A percentile compares a stretch with the other conserved stretches of the same genome.
Conservation (phyloP, 139 green algal species). For the Choricystis sp. region DNA sequence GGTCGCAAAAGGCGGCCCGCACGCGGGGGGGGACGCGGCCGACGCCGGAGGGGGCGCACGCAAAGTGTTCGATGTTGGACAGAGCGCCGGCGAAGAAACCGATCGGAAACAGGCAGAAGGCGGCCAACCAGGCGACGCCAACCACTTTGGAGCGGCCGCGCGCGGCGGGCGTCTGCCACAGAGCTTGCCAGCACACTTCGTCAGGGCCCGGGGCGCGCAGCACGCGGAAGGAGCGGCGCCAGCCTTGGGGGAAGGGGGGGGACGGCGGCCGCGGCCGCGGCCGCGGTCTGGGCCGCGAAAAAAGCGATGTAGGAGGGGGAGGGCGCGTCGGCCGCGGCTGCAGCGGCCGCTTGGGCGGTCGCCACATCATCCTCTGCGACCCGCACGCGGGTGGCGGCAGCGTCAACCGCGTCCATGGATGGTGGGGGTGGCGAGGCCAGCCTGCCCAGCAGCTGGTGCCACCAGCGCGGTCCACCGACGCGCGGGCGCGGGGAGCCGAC, state of each 20-base stretch:
- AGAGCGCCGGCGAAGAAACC: background rate
- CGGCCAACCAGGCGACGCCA: background rate
- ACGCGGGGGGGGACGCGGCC: too few relatives aligned
- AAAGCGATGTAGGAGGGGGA: background rate
- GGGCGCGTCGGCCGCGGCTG: background rate
- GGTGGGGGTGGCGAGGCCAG: background rate
- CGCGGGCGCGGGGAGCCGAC: too few relatives aligned
- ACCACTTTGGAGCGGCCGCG: background rate
- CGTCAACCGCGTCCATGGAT: background rate
- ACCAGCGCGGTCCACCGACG: background rate
- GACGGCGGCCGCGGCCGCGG: background rate
- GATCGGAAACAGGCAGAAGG: background rate
- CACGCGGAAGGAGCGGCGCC: background rate
- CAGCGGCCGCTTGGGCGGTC: background rate
- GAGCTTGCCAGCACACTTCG: background rate
- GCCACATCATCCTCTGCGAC: background rate
- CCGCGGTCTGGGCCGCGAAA: background rate
- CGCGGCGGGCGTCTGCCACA: background rate
- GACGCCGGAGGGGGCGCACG: too few relatives aligned
- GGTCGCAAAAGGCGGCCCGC: background rate
- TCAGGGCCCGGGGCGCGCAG: background rate
- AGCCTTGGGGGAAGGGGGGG: background rate
- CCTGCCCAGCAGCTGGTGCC: background rate
- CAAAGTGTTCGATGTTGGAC: background rate
- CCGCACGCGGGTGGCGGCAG: too few relatives aligned